Percentiles rank a stretch among this genome's conserved stretches.
phyloP scores from a whole-genome alignment of 148 eudicot genomes.

The Gaultheria prostrata region DNA sequence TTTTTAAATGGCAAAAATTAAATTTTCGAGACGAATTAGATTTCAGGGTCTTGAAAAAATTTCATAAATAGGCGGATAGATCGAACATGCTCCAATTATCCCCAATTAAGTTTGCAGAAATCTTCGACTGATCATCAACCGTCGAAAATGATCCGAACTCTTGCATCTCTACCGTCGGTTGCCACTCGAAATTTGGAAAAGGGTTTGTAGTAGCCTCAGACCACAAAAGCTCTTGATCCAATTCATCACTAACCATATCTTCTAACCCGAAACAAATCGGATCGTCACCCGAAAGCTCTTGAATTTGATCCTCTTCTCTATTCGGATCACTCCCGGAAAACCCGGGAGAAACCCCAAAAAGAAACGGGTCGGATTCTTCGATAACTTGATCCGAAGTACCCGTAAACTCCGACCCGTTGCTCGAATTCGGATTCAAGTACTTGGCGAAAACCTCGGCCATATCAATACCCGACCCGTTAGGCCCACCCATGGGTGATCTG shows the following conservation, averaged over 20 bases:
- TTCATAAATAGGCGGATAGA: constrained; percentile 38
- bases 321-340: constrained; percentile 6
- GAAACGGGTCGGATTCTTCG: constrained; percentile 19
- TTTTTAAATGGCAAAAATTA: not conserved
- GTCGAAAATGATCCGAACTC: constrained; percentile 45
- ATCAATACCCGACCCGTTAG: constrained; percentile 47
- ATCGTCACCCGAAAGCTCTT: constrained; percentile 34
- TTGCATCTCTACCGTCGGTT: constrained; percentile 35
- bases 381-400: constrained; percentile 13
- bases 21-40: not conserved
- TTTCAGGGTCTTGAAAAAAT: constrained; percentile 37
- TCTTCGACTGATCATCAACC: constrained; percentile 35
- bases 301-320: constrained; percentile 29
- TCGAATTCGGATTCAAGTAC: constrained; percentile 44
- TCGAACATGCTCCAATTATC: constrained; percentile 64
- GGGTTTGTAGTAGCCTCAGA: constrained; percentile 29
- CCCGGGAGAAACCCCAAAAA: constrained; percentile 15
- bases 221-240: constrained; percentile 51
- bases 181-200: constrained; percentile 42
- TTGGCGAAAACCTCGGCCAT: constrained; percentile 79
- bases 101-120: constrained; percentile 23
- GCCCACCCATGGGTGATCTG: not conserved
- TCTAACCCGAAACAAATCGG: constrained; percentile 30
- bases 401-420: constrained; percentile 16
- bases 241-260: constrained; percentile 24